phyloP scores from a whole-genome alignment of 495 filamentous ascomycete species.

The Daldinia caldariorum region DNA sequence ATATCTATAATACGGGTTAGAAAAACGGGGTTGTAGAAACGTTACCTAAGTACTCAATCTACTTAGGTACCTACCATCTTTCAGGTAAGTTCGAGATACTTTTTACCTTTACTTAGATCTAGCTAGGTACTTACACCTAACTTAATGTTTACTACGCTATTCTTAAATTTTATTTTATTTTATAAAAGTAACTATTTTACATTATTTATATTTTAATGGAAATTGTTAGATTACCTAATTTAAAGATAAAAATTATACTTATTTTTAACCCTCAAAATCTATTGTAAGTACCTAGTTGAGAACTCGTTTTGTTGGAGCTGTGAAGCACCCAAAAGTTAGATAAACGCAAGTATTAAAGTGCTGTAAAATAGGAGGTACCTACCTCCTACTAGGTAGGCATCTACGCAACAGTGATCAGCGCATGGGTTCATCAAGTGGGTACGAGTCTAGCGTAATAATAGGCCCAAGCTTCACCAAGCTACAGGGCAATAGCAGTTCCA shows the following conservation, averaged over 20 bases:
- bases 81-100: no score
- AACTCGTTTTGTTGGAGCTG: background rate
- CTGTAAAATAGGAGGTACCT: no score
- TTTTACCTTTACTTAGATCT: no score
- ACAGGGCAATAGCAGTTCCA: constrained; percentile 11
- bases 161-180: background rate
- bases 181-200: background rate
- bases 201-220: background rate
- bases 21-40: no score
- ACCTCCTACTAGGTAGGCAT: no score
- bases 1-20: no score
- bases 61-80: no score
- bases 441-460: constrained; percentile 26
- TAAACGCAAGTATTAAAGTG: no score
- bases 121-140: no score
- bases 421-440: constrained; percentile 23
- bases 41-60: no score
- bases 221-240: background rate
- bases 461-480: constrained; percentile 30
- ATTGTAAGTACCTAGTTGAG: background rate
- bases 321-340: no score
- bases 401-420: constrained; percentile 20
- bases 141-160: background rate
- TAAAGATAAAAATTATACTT: constrained; percentile 7
- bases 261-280: background rate